These are phyloP conservation scores for Leptographium procerum DNA, from an alignment of 2,329 filamentous ascomycete genomes.

Conservation along the genomic window DNA sequence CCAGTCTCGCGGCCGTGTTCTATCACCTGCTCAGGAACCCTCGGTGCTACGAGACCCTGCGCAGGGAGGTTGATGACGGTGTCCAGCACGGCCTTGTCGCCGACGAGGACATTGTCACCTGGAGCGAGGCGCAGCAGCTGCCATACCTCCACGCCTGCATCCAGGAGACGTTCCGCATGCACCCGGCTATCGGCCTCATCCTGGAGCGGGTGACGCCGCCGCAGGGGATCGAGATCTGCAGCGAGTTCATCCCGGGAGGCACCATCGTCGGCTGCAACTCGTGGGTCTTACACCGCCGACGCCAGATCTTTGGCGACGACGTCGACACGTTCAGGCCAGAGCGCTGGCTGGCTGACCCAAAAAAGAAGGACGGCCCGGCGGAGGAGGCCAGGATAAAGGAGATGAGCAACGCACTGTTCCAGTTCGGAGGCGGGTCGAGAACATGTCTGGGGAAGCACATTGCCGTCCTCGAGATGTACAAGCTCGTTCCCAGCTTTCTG, in stretches of 20 bases:
- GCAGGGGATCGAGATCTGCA: conserved; percentile 7
- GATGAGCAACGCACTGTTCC: neutral
- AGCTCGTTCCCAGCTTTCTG: conserved; percentile 27
- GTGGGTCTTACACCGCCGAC: conserved; percentile 24
- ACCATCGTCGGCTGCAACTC: conserved; percentile 24
- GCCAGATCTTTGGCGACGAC: conserved; percentile 21
- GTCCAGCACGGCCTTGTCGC: neutral
- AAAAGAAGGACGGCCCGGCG: no score
- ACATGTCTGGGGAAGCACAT: conserved; percentile 33
- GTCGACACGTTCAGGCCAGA: conserved; percentile 26
- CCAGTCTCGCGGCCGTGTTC: conserved; percentile 12
- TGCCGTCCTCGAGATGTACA: conserved; percentile 30
- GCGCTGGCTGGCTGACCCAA: conserved; percentile 32
- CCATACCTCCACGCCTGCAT: conserved; percentile 37
- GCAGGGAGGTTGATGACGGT: conserved; percentile 1
- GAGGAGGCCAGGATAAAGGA: neutral
- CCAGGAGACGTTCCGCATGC: conserved; percentile 34
- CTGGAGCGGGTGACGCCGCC: conserved; percentile 4
- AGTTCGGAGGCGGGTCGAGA: conserved; percentile 17
- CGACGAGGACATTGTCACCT: neutral
- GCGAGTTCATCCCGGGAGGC: conserved; percentile 19
- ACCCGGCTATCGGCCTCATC: conserved; percentile 17
- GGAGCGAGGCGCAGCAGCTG: conserved; percentile 17
- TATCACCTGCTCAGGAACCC: conserved; percentile 14
- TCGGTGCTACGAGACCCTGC: neutral